Conservation (phyloP, 1,284 basidiomycete species). For the Puccinia hordei region DNA sequence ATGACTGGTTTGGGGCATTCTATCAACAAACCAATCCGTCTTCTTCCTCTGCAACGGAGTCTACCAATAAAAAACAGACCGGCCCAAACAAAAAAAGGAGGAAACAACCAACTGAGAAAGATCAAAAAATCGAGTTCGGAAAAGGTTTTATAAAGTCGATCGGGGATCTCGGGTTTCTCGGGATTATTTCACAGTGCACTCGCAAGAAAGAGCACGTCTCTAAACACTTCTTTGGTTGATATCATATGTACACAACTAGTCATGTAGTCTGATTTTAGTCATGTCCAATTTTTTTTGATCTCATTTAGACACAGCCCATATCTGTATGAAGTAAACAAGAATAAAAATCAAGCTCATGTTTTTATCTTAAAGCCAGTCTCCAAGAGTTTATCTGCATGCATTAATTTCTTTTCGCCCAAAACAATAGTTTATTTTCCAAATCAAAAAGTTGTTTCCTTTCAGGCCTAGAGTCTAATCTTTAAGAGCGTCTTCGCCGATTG, state of each 20-base stretch:
- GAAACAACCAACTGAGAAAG: background rate
- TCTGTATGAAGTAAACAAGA: too few species aligned
- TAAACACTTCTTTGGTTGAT: constrained; percentile 17
- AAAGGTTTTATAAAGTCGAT: constrained; percentile 13
- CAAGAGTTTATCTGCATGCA: too few species aligned
- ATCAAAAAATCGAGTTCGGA: constrained; percentile 1
- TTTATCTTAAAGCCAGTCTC: too few species aligned
- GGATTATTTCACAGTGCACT: constrained; percentile 13
- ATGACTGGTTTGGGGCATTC: constrained; percentile 38
- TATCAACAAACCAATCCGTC: constrained; percentile 7
- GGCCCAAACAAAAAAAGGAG: constrained; percentile 21
- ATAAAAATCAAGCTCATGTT: too few species aligned
- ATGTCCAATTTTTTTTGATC: too few species aligned
- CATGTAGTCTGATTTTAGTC: too few species aligned
- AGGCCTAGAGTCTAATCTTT: too few species aligned
- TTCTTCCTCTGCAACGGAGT: background rate
- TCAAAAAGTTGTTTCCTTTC: too few species aligned
- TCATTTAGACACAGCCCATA: too few species aligned
- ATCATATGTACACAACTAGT: background rate
- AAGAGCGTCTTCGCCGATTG: too few species aligned
- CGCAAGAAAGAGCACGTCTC: constrained; percentile 34
- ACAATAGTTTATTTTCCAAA: too few species aligned
- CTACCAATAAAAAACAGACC: background rate
- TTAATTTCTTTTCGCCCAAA: too few species aligned
- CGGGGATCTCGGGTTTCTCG: constrained; percentile 24